phyloP scores from a whole-genome alignment of 192 early-diverging fungal species.

The Chytriomyces hyalinus region DNA sequence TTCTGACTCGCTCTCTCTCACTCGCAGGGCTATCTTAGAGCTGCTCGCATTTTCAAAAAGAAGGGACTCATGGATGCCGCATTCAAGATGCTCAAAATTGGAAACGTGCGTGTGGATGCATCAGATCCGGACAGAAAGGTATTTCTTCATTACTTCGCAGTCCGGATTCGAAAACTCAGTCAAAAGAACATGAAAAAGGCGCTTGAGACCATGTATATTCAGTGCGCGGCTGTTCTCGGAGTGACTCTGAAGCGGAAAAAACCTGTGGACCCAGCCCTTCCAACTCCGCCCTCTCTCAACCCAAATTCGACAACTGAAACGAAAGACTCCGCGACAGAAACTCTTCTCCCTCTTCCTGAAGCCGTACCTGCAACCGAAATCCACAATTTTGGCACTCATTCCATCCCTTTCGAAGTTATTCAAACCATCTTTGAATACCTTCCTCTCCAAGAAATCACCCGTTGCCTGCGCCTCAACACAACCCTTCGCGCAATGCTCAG shows the following conservation, averaged over 20 bases:
- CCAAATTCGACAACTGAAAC: not conserved
- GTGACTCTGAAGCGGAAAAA: conserved; percentile 23
- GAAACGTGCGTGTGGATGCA: not conserved
- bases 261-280: not conserved
- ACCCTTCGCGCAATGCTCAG: conserved; percentile 28
- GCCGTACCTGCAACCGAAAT: not conserved
- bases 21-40: conserved; percentile 21
- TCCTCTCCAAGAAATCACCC: conserved; percentile 14
- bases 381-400: conserved; percentile 33
- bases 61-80: conserved; percentile 12
- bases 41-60: conserved; percentile 22
- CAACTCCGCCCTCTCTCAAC: not conserved
- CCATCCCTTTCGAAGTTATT: conserved; percentile 33
- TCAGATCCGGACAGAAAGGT: conserved; percentile 28
- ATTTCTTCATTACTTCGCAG: not conserved
- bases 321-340: not conserved
- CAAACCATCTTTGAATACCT: conserved; percentile 26
- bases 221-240: conserved; percentile 15
- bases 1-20: not conserved
- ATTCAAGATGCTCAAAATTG: conserved; percentile 29
- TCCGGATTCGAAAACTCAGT: not conserved
- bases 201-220: conserved; percentile 17
- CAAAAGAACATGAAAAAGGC: conserved; percentile 7
- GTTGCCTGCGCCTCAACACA: conserved; percentile 19
- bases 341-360: not conserved